These are phyloP conservation scores for Parsonsia alboflavescens DNA, from an alignment of 257 asterid species.

Conservation along the genomic window DNA sequence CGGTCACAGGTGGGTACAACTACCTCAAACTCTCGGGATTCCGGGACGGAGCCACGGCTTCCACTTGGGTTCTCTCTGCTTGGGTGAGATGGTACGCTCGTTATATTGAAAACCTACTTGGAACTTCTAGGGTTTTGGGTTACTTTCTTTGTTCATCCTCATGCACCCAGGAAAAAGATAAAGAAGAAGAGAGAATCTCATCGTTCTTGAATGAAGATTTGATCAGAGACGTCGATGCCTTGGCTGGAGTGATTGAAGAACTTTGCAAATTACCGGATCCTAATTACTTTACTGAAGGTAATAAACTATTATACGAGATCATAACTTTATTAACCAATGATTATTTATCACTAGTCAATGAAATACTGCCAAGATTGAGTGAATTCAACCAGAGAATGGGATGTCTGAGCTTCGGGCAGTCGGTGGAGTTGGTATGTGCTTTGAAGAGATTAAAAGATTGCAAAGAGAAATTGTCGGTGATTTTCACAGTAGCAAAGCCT, in stretches of 20 bases:
- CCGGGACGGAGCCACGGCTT: constrained; percentile 58
- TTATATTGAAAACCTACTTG: constrained; percentile 55
- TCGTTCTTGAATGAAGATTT: constrained; percentile 43
- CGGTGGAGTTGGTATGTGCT: constrained; percentile 49
- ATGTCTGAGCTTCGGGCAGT: constrained; percentile 52
- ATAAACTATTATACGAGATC: constrained; percentile 39
- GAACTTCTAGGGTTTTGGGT: constrained; percentile 51
- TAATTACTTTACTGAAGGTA: constrained; percentile 29
- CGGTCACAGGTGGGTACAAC: constrained; percentile 64
- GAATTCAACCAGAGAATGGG: constrained; percentile 55
- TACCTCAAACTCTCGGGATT: constrained; percentile 67
- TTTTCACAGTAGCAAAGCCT: constrained; percentile 39
- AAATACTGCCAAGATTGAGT: constrained; percentile 39
- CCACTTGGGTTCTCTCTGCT: constrained; percentile 49
- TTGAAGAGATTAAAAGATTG: constrained; percentile 56
- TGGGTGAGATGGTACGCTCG: constrained; percentile 86
- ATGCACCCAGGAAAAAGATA: constrained; percentile 17
- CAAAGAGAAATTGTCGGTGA: constrained; percentile 31
- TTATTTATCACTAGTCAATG: constrained; percentile 45
- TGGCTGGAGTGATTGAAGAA: constrained; percentile 42
- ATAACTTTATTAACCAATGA: constrained; percentile 36
- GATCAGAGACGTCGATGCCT: constrained; percentile 50
- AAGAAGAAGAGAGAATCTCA: constrained; percentile 40
- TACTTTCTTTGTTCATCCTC: constrained; percentile 49
- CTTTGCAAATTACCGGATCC: constrained; percentile 49